phyloP scores from a whole-genome alignment of 768 basidiomycete genomes.

The Phlegmacium glaucopus region DNA sequence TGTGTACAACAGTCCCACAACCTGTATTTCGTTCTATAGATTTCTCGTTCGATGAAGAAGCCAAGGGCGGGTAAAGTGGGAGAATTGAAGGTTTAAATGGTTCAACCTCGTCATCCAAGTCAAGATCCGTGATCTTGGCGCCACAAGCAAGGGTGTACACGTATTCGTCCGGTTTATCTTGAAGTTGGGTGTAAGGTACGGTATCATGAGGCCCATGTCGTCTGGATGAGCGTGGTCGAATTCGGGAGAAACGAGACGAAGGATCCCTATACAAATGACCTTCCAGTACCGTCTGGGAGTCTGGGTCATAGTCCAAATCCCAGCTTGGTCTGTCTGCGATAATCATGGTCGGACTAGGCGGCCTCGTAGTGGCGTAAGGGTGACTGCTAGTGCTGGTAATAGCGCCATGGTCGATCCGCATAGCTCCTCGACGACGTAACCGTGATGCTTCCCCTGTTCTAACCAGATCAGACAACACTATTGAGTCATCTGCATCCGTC shows the following conservation, averaged over 20 bases:
- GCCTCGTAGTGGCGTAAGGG: constrained; percentile 3
- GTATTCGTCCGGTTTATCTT: constrained; percentile 16
- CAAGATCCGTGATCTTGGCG: constrained; percentile 11
- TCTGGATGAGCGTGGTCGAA: constrained; percentile 9
- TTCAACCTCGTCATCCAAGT: constrained; percentile 8
- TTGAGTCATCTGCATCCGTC: constrained; percentile 58
- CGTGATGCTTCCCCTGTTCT: constrained; percentile 74
- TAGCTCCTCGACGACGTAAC: constrained; percentile 68
- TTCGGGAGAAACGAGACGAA: constrained; percentile 3
- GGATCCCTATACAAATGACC: background rate
- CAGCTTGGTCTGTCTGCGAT: constrained; percentile 17
- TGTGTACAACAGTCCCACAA: constrained; percentile 62
- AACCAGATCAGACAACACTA: constrained; percentile 70
- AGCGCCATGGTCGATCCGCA: constrained; percentile 50
- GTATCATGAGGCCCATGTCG: constrained; percentile 16
- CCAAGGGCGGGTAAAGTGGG: constrained; percentile 31
- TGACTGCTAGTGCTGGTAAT: no score
- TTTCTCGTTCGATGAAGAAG: constrained; percentile 18
- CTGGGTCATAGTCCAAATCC: constrained; percentile 19
- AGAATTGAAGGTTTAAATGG: constrained; percentile 34
- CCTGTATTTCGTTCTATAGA: constrained; percentile 34
- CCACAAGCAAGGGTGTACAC: constrained; percentile 29
- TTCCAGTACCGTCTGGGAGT: background rate
- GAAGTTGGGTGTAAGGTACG: constrained; percentile 3
- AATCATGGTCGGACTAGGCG: constrained; percentile 10